Conservation (phyloP, 352 stramenopile species). For the Ophiocytium majus region DNA sequence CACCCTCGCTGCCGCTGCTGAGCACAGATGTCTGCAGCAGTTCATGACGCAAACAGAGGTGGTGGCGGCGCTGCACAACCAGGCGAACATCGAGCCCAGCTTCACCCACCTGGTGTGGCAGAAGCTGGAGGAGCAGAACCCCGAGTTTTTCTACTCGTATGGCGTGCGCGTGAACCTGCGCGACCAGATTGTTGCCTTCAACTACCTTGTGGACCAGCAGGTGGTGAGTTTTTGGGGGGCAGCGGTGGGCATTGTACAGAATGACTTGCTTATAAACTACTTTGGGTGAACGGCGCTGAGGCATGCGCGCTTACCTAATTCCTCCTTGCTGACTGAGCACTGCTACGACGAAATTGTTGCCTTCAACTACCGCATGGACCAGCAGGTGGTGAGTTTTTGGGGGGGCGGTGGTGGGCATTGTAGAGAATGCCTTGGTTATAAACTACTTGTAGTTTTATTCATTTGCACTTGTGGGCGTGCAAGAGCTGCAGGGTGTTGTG, state of each 20-base stretch:
- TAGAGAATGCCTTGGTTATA: too few relatives aligned
- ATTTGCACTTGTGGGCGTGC: too few relatives aligned
- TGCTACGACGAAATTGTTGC: constrained; percentile 80
- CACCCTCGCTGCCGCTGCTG: too few relatives aligned
- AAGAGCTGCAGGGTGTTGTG: too few relatives aligned
- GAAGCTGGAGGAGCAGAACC: constrained; percentile 81
- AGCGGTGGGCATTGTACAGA: too few relatives aligned
- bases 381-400: constrained; percentile 51
- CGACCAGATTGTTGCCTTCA: constrained; percentile 82
- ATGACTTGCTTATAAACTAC: too few relatives aligned
- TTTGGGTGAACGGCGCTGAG: too few relatives aligned
- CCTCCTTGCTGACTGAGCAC: too few relatives aligned
- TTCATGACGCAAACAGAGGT: constrained; percentile 75
- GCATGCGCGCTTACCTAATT: too few relatives aligned
- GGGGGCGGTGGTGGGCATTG: too few relatives aligned
- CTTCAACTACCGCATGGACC: constrained; percentile 80
- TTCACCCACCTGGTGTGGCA: constrained; percentile 81
- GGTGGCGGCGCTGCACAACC: constrained; percentile 60
- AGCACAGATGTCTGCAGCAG: constrained; percentile 72
- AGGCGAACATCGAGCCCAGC: constrained; percentile 74
- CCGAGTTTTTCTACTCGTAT: constrained; percentile 79
- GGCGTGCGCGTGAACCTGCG: constrained; percentile 74
- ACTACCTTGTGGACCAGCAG: constrained; percentile 73
- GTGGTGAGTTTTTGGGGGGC: too few relatives aligned
- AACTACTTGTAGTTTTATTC: too few relatives aligned